Percentiles rank a stretch among this genome's conserved stretches.
These are phyloP conservation scores for Solanum acaule DNA, from an alignment of 257 asterid species.

Conservation along the genomic window DNA sequence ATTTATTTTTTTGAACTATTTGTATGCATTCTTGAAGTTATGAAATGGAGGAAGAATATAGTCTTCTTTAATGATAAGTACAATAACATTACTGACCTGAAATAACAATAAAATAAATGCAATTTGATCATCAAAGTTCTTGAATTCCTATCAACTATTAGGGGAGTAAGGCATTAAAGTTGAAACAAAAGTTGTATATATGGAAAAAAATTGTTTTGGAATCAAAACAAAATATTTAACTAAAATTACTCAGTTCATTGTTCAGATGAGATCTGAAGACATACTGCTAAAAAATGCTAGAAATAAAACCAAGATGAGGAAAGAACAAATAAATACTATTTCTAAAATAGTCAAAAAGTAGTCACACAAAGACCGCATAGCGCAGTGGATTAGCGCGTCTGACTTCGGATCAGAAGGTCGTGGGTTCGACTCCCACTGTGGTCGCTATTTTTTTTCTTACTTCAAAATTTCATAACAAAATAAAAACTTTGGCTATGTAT, in stretches of 20 bases:
- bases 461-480: too few species aligned
- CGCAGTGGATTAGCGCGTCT: slow-evolving; percentile 99
- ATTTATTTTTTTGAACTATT: not conserved
- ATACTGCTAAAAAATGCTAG: not conserved
- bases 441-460: slow-evolving; percentile 23
- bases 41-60: not conserved
- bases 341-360: not conserved
- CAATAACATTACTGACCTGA: not conserved
- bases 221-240: not conserved
- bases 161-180: not conserved
- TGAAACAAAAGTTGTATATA: not conserved
- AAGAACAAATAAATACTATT: too few species aligned
- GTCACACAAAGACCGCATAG: slow-evolving; percentile 69
- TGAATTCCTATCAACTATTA: not conserved
- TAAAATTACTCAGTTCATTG: not conserved
- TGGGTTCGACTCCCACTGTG: slow-evolving; percentile 99
- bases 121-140: not conserved
- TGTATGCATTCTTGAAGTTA: not conserved
- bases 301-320: not conserved
- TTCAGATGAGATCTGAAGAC: not conserved
- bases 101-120: not conserved
- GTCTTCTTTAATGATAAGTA: not conserved
- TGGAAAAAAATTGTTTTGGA: not conserved
- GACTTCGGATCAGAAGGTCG: slow-evolving; percentile 99
- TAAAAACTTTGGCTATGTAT: too few species aligned